phyloP scores from a whole-genome alignment of 495 filamentous ascomycete species.

The Aspergillus heteromorphus region DNA sequence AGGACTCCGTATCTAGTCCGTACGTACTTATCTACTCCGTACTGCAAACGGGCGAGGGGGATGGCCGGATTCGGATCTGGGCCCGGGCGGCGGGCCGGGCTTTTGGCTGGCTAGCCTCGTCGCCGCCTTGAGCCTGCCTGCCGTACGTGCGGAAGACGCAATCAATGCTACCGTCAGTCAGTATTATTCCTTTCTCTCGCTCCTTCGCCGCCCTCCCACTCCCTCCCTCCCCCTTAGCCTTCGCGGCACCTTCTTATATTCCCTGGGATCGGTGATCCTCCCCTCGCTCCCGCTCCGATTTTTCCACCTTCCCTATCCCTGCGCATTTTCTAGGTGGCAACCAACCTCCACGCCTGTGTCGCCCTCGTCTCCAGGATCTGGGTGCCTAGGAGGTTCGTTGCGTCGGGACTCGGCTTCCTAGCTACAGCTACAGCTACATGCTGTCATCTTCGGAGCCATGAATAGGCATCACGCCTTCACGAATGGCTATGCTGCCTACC shows the following conservation, averaged over 20 bases:
- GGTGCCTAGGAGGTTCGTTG: slow-evolving; percentile 5
- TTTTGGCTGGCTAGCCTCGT: neutral
- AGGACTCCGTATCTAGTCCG: too few species aligned
- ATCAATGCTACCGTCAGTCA: neutral
- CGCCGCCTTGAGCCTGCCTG: neutral
- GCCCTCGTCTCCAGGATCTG: slow-evolving; percentile 9
- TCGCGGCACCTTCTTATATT: neutral
- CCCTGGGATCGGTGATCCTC: neutral
- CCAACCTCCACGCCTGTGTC: neutral
- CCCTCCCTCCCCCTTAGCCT: too few species aligned
- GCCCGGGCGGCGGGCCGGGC: neutral
- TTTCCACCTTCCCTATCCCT: neutral
- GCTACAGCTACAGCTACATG: slow-evolving; percentile 24
- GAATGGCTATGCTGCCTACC: slow-evolving; percentile 70
- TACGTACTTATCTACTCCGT: too few species aligned
- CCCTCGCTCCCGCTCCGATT: neutral
- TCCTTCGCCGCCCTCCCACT: too few species aligned
- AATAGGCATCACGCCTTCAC: slow-evolving; percentile 63
- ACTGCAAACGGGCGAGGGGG: slow-evolving; percentile 16
- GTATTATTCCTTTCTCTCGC: neutral
- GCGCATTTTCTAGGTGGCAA: neutral
- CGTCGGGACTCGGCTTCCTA: slow-evolving; percentile 8
- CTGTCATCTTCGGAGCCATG: slow-evolving; percentile 33
- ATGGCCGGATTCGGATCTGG: slow-evolving; percentile 8
- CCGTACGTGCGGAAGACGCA: neutral